Conservation (phyloP, 352 stramenopile genomes). For the Phytophthora multivora region DNA sequence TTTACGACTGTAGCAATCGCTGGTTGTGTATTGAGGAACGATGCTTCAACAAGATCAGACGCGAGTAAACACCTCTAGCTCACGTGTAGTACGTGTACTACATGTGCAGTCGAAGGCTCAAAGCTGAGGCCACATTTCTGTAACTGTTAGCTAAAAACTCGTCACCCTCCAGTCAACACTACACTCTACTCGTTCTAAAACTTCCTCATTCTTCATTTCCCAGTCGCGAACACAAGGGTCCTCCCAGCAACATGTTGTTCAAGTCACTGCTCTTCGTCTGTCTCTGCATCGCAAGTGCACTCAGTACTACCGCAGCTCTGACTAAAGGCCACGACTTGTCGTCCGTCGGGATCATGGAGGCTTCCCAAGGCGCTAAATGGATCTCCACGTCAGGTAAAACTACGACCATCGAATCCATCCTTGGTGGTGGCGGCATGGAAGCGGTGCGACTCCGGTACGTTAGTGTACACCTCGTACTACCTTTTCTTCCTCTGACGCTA, state of each 20-base stretch:
- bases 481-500: not conserved
- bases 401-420: conserved; percentile 39
- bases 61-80: conserved; percentile 1
- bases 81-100: not conserved
- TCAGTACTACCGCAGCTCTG: conserved; percentile 15
- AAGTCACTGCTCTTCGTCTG: conserved; percentile 13
- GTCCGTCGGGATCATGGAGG: conserved; percentile 38
- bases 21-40: conserved; percentile 11
- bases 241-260: conserved; percentile 17
- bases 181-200: not conserved
- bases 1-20: not conserved
- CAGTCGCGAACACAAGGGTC: not conserved
- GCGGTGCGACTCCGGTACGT: conserved; percentile 36
- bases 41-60: conserved; percentile 14
- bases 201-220: conserved; percentile 12
- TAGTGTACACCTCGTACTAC: not conserved
- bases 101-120: not conserved
- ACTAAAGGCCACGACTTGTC: conserved; percentile 45
- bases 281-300: conserved; percentile 1
- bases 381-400: conserved; percentile 30
- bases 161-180: not conserved
- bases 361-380: conserved; percentile 30
- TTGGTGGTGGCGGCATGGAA: conserved; percentile 36
- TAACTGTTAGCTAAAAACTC: conserved; percentile 4
- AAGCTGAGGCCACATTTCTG: conserved; percentile 1